A percentile compares a stretch with the other conserved stretches of the same genome.
phyloP scores from a whole-genome alignment of 2,329 filamentous ascomycete species.

The Hansfordia pulvinata region DNA sequence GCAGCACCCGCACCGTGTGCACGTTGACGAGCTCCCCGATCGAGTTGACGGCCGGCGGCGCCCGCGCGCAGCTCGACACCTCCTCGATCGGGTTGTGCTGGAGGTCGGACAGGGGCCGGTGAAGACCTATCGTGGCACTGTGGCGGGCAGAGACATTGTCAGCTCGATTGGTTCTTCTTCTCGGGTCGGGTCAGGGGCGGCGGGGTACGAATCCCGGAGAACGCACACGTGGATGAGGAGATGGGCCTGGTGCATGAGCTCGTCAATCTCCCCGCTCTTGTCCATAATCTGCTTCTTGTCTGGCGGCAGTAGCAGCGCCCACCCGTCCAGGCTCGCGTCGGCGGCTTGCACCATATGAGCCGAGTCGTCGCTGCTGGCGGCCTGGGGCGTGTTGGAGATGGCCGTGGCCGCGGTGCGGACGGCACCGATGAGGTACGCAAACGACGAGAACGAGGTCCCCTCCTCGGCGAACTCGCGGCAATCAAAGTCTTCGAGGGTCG shows the following conservation, averaged over 20 bases:
- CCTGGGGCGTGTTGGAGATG: constrained; percentile 12
- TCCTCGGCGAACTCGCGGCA: constrained; percentile 44
- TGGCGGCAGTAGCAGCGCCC: constrained; percentile 22
- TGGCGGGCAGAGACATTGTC: not conserved
- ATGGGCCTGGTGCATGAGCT: constrained; percentile 16
- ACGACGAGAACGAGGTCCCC: constrained; percentile 48
- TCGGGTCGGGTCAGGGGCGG: too few relatives aligned
- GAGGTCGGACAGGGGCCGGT: constrained; percentile 24
- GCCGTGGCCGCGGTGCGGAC: constrained; percentile 23
- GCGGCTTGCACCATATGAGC: constrained; percentile 16
- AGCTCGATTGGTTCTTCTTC: too few relatives aligned
- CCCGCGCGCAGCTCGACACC: constrained; percentile 21
- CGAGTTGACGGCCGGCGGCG: constrained; percentile 6
- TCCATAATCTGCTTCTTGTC: constrained; percentile 17
- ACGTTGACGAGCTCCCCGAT: constrained; percentile 16
- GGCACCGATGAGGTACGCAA: constrained; percentile 52
- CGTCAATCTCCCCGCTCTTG: constrained; percentile 13
- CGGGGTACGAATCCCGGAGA: not conserved
- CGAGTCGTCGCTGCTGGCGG: constrained; percentile 10
- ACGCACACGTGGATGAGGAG: constrained; percentile 12
- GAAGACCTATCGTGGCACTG: constrained; percentile 20
- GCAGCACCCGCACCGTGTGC: constrained; percentile 23
- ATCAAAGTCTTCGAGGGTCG: constrained; percentile 46
- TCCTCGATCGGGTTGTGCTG: constrained; percentile 22
- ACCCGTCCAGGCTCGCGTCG: constrained; percentile 22